Evolutionary conservation across 768 basidiomycete genomes (phyloP).

Genomic region (Tylopilus sp.): DNA sequence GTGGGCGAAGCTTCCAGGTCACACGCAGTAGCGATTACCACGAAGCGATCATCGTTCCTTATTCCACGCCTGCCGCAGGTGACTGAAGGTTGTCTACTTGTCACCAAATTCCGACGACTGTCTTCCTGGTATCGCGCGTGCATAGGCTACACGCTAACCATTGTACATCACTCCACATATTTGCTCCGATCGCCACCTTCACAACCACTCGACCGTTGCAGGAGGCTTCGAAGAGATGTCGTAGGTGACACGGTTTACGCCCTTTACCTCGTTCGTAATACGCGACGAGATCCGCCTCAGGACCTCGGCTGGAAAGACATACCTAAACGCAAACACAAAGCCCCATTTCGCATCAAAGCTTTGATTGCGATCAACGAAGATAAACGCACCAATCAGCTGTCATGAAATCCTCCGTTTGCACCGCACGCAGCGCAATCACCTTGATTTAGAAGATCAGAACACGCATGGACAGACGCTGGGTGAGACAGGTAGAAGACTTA

Average conservation of each 20-base stretch:
- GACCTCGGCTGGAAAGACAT: constrained; percentile 90
- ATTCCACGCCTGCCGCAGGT: too few species aligned
- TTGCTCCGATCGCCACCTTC: constrained; percentile 4
- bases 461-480: background rate
- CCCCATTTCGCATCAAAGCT: constrained; percentile 13
- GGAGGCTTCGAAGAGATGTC: constrained; percentile 98
- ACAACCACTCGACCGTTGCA: constrained; percentile 55
- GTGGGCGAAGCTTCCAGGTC: too few species aligned
- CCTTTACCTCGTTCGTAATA: constrained; percentile 95
- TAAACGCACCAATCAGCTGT: constrained; percentile 89
- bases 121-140: background rate
- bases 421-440: constrained; percentile 93
- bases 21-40: too few species aligned
- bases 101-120: background rate
- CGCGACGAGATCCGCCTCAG: constrained; percentile 89
- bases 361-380: background rate
- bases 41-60: too few species aligned
- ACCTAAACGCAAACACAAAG: constrained; percentile 52
- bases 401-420: constrained; percentile 99
- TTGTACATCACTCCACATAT: too few species aligned
- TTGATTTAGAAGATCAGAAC: constrained; percentile 24
- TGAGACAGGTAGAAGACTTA: constrained; percentile 21
- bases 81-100: background rate
- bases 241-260: constrained; percentile 94
- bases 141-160: background rate